These are phyloP conservation scores for Apiospora malaysiana DNA, from an alignment of 2,329 filamentous ascomycete species.

Conservation along the genomic window DNA sequence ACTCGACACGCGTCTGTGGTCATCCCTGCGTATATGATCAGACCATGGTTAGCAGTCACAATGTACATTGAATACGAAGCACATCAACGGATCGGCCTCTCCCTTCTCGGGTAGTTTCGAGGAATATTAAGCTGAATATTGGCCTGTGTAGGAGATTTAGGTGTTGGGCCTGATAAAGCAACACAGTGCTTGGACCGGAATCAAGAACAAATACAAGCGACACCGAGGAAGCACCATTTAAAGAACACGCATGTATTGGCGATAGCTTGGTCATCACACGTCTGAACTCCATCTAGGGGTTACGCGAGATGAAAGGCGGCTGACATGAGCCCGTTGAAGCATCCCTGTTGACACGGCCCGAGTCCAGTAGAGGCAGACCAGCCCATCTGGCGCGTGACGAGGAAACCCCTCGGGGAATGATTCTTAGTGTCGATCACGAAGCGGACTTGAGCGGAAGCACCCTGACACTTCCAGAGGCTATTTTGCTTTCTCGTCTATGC, in stretches of 20 bases:
- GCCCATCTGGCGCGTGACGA: neutral
- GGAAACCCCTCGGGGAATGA: neutral
- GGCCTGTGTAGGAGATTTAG: neutral
- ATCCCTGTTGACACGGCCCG: constrained; percentile 10
- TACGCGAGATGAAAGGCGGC: neutral
- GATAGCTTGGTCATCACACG: neutral
- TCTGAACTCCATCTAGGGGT: neutral
- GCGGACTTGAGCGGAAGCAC: neutral
- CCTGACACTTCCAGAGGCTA: neutral
- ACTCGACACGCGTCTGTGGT: neutral
- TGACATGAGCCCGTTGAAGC: neutral
- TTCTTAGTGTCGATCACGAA: neutral
- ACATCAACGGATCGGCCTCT: neutral
- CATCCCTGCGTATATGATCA: neutral
- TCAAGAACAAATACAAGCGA: neutral
- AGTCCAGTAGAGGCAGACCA: neutral
- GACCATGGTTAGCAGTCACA: neutral
- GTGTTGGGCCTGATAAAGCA: neutral
- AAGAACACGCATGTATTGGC: neutral
- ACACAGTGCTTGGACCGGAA: neutral
- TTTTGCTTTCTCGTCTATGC: neutral
- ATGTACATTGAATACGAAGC: neutral
- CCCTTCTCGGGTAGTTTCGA: neutral
- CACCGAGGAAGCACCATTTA: neutral
- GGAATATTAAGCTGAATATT: neutral